Conservation (phyloP, 805 yeast genomes). For the Ogataea chonburiensis region DNA sequence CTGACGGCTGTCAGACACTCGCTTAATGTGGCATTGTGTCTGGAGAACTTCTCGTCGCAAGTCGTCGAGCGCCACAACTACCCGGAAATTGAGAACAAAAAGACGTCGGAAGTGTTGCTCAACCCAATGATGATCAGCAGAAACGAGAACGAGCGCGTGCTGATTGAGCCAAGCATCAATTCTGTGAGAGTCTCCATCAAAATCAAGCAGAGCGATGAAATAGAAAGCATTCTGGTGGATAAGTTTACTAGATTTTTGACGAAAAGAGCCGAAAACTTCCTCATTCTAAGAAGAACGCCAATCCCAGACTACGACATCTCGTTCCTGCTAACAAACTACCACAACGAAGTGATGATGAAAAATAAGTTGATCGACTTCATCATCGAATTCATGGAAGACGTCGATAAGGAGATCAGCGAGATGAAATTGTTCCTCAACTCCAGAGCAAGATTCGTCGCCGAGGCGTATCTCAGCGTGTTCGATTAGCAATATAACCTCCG, state of each 20-base stretch:
- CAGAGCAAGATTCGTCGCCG: constrained; percentile 96
- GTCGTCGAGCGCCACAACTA: constrained; percentile 95
- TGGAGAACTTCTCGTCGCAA: constrained; percentile 93
- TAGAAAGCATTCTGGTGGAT: constrained; percentile 90
- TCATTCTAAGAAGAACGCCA: constrained; percentile 87
- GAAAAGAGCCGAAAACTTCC: constrained; percentile 92
- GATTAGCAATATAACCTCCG: constrained; percentile 44
- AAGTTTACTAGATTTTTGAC: constrained; percentile 92
- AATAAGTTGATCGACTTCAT: constrained; percentile 94
- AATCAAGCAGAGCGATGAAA: constrained; percentile 97
- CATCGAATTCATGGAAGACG: constrained; percentile 98
- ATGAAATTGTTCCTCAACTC: constrained; percentile 97
- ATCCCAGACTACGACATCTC: constrained; percentile 90
- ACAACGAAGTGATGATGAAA: constrained; percentile 93
- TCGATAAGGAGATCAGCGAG: constrained; percentile 96
- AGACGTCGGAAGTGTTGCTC: constrained; percentile 78
- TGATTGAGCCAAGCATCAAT: constrained; percentile 92
- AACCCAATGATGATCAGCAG: constrained; percentile 89
- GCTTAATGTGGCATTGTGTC: constrained; percentile 86
- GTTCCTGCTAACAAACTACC: constrained; percentile 88
- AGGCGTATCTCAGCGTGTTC: constrained; percentile 87
- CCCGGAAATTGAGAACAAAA: constrained; percentile 89
- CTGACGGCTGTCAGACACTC: constrained; percentile 91
- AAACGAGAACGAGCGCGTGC: constrained; percentile 87
- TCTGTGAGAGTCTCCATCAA: constrained; percentile 87